phyloP scores from a whole-genome alignment of 2,329 filamentous ascomycete species.

The Karstenula rhodostoma region DNA sequence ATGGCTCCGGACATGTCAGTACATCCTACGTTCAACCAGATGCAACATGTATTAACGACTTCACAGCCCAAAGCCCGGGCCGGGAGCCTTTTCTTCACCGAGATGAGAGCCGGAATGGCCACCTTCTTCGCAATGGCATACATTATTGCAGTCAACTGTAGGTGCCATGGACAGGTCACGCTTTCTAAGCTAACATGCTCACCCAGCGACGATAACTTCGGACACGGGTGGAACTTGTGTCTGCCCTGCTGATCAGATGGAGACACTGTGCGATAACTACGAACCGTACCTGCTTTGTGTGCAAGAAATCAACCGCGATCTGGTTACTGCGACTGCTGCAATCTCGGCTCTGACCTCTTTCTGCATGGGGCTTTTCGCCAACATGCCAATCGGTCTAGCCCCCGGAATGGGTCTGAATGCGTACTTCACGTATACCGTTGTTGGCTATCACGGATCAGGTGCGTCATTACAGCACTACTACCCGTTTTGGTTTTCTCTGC shows the following conservation, averaged over 20 bases:
- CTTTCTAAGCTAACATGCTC: conserved; percentile 39
- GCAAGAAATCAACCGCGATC: conserved; percentile 72
- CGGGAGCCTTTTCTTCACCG: conserved; percentile 80
- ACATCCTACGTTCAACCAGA: background rate
- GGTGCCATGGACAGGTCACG: conserved; percentile 42
- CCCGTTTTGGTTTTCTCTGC: conserved; percentile 26
- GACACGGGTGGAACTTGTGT: conserved; percentile 79
- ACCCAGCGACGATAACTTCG: conserved; percentile 65
- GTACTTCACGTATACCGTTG: conserved; percentile 84
- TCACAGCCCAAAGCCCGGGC: conserved; percentile 72
- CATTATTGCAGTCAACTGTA: conserved; percentile 72
- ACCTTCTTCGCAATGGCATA: conserved; percentile 63
- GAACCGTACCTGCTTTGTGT: conserved; percentile 70
- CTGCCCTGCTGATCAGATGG: conserved; percentile 59
- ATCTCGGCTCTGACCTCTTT: conserved; percentile 83
- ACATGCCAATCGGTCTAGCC: conserved; percentile 77
- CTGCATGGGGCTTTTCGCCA: conserved; percentile 83
- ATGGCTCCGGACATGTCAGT: conserved; percentile 83
- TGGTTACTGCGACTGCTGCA: conserved; percentile 85
- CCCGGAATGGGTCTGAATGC: conserved; percentile 86
- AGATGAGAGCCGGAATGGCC: conserved; percentile 82
- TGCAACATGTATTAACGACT: conserved; percentile 27
- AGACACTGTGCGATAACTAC: conserved; percentile 64
- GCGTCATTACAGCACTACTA: conserved; percentile 22
- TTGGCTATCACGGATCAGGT: conserved; percentile 78